phyloP scores from a whole-genome alignment of 2,329 filamentous ascomycete genomes.

The Cladosporium velox region DNA sequence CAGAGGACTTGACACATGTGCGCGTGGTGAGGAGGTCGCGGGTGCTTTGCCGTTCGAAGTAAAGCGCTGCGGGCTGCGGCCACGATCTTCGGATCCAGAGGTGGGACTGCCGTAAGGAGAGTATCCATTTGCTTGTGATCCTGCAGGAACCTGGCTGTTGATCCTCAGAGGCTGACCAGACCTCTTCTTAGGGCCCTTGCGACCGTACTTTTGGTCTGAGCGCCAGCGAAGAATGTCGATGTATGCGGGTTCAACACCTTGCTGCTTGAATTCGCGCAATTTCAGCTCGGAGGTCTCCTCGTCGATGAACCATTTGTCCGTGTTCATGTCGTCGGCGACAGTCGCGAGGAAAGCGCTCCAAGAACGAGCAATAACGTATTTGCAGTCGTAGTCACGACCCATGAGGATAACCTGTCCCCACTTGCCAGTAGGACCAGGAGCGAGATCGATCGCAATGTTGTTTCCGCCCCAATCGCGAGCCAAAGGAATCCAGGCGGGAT shows the following conservation, averaged over 20 bases:
- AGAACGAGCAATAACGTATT: constrained; percentile 91
- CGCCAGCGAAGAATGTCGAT: constrained; percentile 95
- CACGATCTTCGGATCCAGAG: constrained; percentile 61
- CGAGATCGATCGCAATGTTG: constrained; percentile 90
- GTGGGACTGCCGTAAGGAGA: constrained; percentile 68
- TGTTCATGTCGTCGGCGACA: constrained; percentile 86
- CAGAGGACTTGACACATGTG: constrained; percentile 70
- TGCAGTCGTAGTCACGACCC: constrained; percentile 96
- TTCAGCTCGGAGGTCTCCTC: constrained; percentile 92
- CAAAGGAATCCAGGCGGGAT: constrained; percentile 92
- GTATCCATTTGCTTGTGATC: constrained; percentile 42
- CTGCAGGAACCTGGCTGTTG: constrained; percentile 56
- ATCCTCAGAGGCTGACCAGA: constrained; percentile 43
- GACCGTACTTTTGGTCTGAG: constrained; percentile 90
- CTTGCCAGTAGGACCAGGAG: constrained; percentile 82
- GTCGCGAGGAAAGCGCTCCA: constrained; percentile 86
- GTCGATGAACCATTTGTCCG: constrained; percentile 87
- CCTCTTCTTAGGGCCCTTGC: constrained; percentile 54
- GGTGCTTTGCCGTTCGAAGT: constrained; percentile 57
- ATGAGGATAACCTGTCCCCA: constrained; percentile 98
- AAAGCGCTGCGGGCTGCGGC: constrained; percentile 70
- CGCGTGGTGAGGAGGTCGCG: constrained; percentile 66
- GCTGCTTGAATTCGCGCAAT: constrained; percentile 84
- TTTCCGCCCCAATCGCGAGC: constrained; percentile 98
- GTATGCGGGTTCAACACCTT: constrained; percentile 87